Evolutionary conservation across 257 asterid species (phyloP), one percentile per base, ranked within the genome.

Genomic region (Nicotiana tomentosiformis): DNA sequence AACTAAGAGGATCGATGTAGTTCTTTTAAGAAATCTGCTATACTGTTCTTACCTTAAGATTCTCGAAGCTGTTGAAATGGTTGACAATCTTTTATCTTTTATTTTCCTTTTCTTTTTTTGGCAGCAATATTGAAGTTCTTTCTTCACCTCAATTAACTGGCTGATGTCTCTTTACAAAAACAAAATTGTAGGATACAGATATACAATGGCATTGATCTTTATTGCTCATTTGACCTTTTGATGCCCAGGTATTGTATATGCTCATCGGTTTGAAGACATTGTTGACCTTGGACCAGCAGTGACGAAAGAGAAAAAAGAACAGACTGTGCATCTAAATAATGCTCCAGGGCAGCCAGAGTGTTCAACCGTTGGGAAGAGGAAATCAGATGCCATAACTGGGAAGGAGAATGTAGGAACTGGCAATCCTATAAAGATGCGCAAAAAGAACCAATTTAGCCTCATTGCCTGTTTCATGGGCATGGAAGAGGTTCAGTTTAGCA

Each of bases 201-300:
- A 5, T 72, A 46, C 20, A 46, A 23, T 72, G 61, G 23, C 14
- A 35, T 72, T 46, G 61, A 72, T 23, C 15, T 74, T 76, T 76
- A 35, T 62, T 82, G 51, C 78, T 70, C 18, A 80, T 23, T 17
- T 5, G 32, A 53, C 46, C 39, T 33, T 74, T 64, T 77, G 70
- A 65, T 61, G 32, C 84, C 43, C 85, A 96, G 99, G 98, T 83
- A 92, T 89, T 70, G 97, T 94, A 67, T 96, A 96, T 85, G 93
- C 94, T 65, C 98, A 96, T 82, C 97, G 99, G 49, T 93, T 94
- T 66, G 97, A 92, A 87, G 95, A 92, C 88, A 87, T 96, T 32
- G 98, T 96, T 23, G 94, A 96, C 89, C 51, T 82, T 66, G 86
- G 97, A 85, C 84, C 87, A 26, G 79, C 86, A 57, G 66, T 84